Percentiles rank a stretch among this genome's conserved stretches.
Evolutionary conservation across 805 yeast genomes (phyloP).

Genomic region (Kodamaea restingae): DNA sequence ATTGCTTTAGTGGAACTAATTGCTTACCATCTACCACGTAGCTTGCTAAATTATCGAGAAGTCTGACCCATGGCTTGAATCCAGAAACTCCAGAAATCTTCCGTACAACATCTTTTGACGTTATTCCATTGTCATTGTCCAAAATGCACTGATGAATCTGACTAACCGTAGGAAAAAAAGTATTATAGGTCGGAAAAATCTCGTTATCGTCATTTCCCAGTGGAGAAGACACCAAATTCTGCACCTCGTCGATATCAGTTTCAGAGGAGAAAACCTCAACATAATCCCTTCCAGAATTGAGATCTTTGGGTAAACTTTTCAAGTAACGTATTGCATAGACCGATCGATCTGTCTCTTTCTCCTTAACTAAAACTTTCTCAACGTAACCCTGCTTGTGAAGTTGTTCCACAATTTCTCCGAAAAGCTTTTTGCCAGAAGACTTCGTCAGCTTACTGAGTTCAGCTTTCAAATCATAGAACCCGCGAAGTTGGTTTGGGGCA

Average conservation of each 20-base stretch:
- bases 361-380: conserved; percentile 48
- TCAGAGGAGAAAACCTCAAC: conserved; percentile 17
- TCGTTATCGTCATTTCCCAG: conserved; percentile 1
- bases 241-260: neutral
- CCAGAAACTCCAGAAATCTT: conserved; percentile 53
- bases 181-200: conserved; percentile 39
- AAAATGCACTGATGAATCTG: conserved; percentile 52
- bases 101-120: conserved; percentile 53
- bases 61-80: conserved; percentile 47
- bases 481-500: conserved; percentile 60
- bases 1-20: conserved; percentile 19
- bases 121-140: conserved; percentile 42
- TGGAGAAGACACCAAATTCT: neutral
- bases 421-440: conserved; percentile 39
- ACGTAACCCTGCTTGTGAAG: conserved; percentile 44
- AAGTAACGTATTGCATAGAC: conserved; percentile 41
- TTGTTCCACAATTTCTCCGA: conserved; percentile 44
- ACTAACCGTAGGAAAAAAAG: conserved; percentile 57
- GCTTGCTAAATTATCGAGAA: conserved; percentile 48
- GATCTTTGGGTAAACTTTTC: conserved; percentile 45
- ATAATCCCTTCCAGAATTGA: conserved; percentile 41
- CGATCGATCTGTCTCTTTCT: conserved; percentile 24
- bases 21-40: conserved; percentile 23
- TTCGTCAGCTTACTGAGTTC: conserved; percentile 51
- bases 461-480: conserved; percentile 55